Conservation (phyloP, 305 asterid genomes). For the Fraxinus nigra region DNA sequence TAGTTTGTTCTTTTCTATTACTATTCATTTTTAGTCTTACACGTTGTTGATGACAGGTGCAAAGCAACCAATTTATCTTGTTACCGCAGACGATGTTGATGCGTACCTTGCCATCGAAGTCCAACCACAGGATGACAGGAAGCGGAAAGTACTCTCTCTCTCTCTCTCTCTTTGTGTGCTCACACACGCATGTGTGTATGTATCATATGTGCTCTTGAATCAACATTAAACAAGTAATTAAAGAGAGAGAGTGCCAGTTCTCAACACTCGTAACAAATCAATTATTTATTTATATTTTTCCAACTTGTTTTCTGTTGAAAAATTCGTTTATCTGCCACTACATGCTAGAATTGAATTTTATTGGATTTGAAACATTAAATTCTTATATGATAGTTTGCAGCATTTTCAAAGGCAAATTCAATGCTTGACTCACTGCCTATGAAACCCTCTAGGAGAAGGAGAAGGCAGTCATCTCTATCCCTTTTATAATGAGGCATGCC, state of each 20-base stretch:
- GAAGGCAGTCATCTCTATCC: neutral
- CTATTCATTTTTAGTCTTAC: slow-evolving; percentile 24
- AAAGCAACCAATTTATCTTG: slow-evolving; percentile 89
- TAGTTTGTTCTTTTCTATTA: slow-evolving; percentile 17
- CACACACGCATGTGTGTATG: neutral
- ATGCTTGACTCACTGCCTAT: neutral
- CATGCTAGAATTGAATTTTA: neutral
- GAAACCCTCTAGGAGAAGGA: neutral
- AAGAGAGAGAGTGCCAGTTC: neutral
- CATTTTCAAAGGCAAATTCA: neutral
- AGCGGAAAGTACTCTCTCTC: slow-evolving; percentile 68
- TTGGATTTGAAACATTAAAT: neutral
- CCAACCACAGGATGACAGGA: slow-evolving; percentile 93
- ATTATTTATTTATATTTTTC: neutral
- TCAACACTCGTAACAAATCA: neutral
- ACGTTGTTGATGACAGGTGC: slow-evolving; percentile 63
- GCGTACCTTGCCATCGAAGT: slow-evolving; percentile 96
- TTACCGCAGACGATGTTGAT: slow-evolving; percentile 92
- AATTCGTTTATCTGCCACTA: neutral
- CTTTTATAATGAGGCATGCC: neutral
- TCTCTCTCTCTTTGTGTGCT: neutral
- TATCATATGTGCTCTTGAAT: slow-evolving; percentile 1
- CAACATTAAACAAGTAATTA: neutral
- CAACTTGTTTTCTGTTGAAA: neutral
- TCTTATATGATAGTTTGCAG: neutral